A percentile compares a stretch with the other conserved stretches of the same genome.
Evolutionary conservation across 2,329 filamentous ascomycete genomes (phyloP).

Genomic region (Sclerotinia glacialis): DNA sequence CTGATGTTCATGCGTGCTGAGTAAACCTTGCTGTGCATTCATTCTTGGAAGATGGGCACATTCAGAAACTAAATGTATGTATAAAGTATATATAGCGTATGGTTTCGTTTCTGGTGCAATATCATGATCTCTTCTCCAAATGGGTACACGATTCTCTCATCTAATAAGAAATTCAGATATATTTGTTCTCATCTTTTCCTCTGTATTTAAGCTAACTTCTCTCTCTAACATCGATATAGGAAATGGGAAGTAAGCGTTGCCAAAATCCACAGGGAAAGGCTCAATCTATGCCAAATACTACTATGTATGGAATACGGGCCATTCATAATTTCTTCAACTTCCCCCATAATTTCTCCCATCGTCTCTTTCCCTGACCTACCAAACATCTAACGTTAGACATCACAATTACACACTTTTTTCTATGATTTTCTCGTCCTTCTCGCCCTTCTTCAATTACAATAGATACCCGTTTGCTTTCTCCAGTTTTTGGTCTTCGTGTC

Average conservation of each 20-base stretch:
- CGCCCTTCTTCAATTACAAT: not conserved
- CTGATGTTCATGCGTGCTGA: not conserved
- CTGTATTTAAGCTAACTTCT: not conserved
- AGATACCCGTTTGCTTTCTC: not conserved
- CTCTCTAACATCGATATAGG: not conserved
- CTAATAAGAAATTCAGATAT: fast-evolving
- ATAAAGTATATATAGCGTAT: no score
- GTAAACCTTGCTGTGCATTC: not conserved
- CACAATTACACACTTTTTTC: not conserved
- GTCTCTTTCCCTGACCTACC: not conserved
- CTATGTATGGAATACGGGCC: no score
- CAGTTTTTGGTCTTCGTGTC: not conserved
- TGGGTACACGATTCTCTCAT: no score
- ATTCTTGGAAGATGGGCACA: not conserved
- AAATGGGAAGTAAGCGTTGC: not conserved
- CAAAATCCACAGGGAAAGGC: not conserved
- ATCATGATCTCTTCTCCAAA: no score
- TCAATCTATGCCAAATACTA: not conserved
- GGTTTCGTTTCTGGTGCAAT: no score
- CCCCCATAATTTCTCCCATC: not conserved
- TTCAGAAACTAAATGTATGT: no score
- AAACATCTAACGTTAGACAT: not conserved
- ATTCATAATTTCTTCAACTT: not conserved
- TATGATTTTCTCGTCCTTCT: not conserved
- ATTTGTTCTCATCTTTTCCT: not conserved